Evolutionary conservation across 345 rosid species (phyloP), one percentile per base, ranked within the genome.

Genomic region (Ricinus communis): DNA sequence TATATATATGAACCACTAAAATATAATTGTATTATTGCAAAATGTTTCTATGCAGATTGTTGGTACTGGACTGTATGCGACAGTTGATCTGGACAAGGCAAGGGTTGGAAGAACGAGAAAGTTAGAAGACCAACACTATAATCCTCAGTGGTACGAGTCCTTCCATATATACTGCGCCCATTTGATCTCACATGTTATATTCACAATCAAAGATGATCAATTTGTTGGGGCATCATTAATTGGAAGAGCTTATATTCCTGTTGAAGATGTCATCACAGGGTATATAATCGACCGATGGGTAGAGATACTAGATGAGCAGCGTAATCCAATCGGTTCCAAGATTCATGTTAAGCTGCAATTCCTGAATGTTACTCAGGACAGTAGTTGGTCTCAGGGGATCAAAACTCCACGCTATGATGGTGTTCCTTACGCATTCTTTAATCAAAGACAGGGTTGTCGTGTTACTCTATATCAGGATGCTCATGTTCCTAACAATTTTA

Each of bases 401-500:
- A 9, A 16, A 27, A 61, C 52, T 50, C 77, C 79, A 0, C 8
- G 30, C 0, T 88, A 74, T 8, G 56, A 13, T 0, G 97, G 98
- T 30, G 86, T 90, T 69, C 88, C 90, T 15, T 70, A 66, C 62
- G 74, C 86, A 1, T 90, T 65, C 82, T 95, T 90, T 62, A 62
- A 71, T 36, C 96, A 91, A 71, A 53, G 91, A 68, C 71, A 75
- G 61, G 86, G 86, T 27, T 94, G 97, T 65, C 79, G 55, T 61
- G 91, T 94, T 43, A 86, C 96, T 1, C 79, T 94, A 0, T 94
- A 91, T 66, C 98, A 91, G 55, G 98, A 94, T 79, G 90, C 96
- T 69, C 93, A 91, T 63, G 87, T 87, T 36, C 71, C 67, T 0
- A 76, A 73, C 13, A 53, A 54, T 21, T 91, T 77, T 59, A 62